phyloP scores from a whole-genome alignment of 345 rosid genomes.

The Salix exigua region DNA sequence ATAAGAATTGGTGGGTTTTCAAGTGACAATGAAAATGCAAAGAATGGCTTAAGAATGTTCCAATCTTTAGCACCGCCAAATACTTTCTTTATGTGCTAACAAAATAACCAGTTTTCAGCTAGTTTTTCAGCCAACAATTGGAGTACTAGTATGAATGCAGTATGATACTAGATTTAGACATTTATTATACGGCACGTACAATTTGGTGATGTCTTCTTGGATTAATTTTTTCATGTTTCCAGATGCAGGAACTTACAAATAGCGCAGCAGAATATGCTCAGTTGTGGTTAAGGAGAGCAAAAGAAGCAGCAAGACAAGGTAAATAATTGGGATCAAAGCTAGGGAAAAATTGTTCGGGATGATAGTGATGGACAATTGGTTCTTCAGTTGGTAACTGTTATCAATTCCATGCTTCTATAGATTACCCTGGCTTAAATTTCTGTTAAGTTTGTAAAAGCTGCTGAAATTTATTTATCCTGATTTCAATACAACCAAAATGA shows the following conservation, averaged over 20 bases:
- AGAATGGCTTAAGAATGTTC: background rate
- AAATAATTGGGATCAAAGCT: conserved; percentile 4
- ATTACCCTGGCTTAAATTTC: background rate
- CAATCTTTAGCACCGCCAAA: background rate
- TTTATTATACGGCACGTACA: background rate
- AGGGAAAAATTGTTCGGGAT: background rate
- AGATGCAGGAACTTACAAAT: conserved; percentile 63
- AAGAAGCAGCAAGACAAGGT: conserved; percentile 70
- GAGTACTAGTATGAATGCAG: background rate
- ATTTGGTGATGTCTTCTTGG: background rate
- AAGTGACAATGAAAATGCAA: background rate
- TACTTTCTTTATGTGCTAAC: background rate
- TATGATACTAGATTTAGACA: background rate
- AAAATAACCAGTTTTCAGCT: background rate
- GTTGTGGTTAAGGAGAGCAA: conserved; percentile 67
- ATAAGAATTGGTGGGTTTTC: background rate
- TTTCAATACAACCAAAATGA: background rate
- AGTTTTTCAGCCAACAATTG: background rate
- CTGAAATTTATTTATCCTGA: background rate
- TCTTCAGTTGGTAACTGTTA: background rate
- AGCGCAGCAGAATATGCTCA: conserved; percentile 62
- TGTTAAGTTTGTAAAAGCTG: background rate
- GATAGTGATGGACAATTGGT: background rate
- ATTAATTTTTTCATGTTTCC: conserved; percentile 28
- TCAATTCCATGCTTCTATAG: background rate